Base-by-base conservation (phyloP, 345 rosid genomes). In the Mangifera indica region DNA sequence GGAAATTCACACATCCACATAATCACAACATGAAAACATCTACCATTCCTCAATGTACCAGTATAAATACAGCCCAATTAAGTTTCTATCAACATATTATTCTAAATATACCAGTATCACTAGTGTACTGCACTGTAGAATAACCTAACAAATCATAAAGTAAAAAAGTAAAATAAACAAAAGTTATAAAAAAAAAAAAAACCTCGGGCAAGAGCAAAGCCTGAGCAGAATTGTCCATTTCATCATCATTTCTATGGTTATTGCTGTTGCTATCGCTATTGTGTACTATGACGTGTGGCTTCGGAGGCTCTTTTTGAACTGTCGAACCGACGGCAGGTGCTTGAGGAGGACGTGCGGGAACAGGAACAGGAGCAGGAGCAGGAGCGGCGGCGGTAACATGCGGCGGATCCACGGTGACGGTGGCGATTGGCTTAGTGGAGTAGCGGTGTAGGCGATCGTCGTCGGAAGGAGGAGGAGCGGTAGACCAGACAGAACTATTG, bases 401-500 rank as follows among this genome's bases (percentile, higher is more conserved):
- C 46, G 86, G 82, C 14, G 87, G 75, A 48, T 82, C 69, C 2
- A 72, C 60, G 37, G 87, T 52, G 62, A 78, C 58, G 72, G 87
- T 55, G 71, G 84, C 68, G 59, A 74, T 63, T 26, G 73, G 61
- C 3, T 77, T 32, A 45, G 76, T 56, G 52, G 80, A 48, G 68
- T 80, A 71, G 58, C 66, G 77, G 62, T 60, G 79, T 52, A 63
- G 58, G n/a, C 80, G 82, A 78, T 86, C 88, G 73, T 88, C 86
- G 72, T 49, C 40, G 21, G 82, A 77, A 65, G 85, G 77, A 66
- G 86, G 64, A 26, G 89, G 81, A 60, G 85, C 56, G 79, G 92
- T 76, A 63, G 90, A 87, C 98, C 98, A 94, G 64, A 94, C 79
- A 25, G 98, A 87, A 77, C 95, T 94, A 81, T 94, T 94, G 79